These are phyloP conservation scores for Macrophomina phaseolina DNA, from an alignment of 2,329 filamentous ascomycete species.

Conservation along the genomic window DNA sequence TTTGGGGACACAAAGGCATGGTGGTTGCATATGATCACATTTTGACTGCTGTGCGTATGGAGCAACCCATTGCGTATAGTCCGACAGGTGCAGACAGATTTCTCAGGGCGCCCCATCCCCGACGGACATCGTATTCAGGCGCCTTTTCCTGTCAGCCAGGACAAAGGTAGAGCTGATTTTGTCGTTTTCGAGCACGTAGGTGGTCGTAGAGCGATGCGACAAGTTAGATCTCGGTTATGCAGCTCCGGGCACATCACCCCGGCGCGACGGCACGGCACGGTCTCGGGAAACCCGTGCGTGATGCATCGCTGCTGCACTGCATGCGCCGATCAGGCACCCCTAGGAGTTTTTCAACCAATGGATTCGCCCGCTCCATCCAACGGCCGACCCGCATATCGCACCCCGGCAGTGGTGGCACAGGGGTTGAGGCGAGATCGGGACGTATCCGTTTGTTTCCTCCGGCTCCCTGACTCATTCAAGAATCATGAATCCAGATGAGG, in stretches of 20 bases:
- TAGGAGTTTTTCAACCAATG: neutral
- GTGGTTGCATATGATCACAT: too few species aligned
- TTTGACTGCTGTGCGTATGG: too few species aligned
- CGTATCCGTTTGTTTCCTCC: neutral
- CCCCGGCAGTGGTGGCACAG: neutral
- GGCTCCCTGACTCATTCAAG: too few species aligned
- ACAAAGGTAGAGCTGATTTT: neutral
- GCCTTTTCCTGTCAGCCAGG: too few species aligned
- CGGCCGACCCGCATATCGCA: neutral
- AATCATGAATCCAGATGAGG: too few species aligned
- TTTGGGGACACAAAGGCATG: neutral
- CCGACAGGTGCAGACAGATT: too few species aligned
- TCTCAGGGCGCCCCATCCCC: too few species aligned
- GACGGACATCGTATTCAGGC: too few species aligned
- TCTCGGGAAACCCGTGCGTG: neutral
- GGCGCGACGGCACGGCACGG: neutral
- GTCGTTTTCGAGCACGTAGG: neutral
- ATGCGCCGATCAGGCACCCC: conserved; percentile 5
- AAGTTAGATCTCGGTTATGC: conserved; percentile 22
- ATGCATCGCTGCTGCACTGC: neutral
- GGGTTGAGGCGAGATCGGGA: neutral
- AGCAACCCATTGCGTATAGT: too few species aligned
- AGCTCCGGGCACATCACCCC: neutral
- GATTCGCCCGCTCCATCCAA: neutral
- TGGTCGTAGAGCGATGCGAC: conserved; percentile 2